phyloP scores from a whole-genome alignment of 2,329 filamentous ascomycete species.

The Talaromyces sp. region DNA sequence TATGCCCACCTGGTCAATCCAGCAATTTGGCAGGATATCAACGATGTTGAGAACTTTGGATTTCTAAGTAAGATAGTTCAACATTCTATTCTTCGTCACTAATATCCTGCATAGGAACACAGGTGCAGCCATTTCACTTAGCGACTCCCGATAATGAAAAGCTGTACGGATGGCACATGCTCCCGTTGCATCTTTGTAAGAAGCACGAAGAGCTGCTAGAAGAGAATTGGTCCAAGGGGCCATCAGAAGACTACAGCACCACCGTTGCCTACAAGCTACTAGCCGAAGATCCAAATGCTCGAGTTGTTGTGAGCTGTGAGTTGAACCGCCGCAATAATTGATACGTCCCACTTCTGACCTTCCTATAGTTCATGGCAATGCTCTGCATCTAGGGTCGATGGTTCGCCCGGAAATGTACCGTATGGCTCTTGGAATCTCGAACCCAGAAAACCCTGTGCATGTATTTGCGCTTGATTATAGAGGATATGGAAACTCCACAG shows the following conservation, averaged over 20 bases:
- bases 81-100: background rate
- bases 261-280: slow-evolving; percentile 48
- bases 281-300: slow-evolving; percentile 43
- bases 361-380: slow-evolving; percentile 56
- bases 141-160: slow-evolving; percentile 67
- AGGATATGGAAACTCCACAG: slow-evolving; percentile 75
- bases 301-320: slow-evolving; percentile 45
- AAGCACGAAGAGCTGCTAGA: slow-evolving; percentile 62
- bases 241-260: slow-evolving; percentile 38
- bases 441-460: slow-evolving; percentile 58
- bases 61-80: slow-evolving; percentile 63
- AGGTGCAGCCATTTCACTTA: slow-evolving; percentile 80
- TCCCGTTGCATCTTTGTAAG: slow-evolving; percentile 71
- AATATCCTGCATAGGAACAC: slow-evolving; percentile 56
- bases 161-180: slow-evolving; percentile 84
- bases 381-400: slow-evolving; percentile 75
- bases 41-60: slow-evolving; percentile 74
- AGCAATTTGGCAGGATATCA: slow-evolving; percentile 64
- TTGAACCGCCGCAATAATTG: background rate
- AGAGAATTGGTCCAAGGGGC: slow-evolving; percentile 49
- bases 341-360: background rate
- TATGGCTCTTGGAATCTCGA: slow-evolving; percentile 64
- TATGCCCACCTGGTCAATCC: slow-evolving; percentile 79
- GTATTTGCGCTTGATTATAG: slow-evolving; percentile 88
- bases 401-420: slow-evolving; percentile 73